These are phyloP conservation scores for Fraxinus ornus DNA, from an alignment of 305 asterid species.

Conservation along the genomic window DNA sequence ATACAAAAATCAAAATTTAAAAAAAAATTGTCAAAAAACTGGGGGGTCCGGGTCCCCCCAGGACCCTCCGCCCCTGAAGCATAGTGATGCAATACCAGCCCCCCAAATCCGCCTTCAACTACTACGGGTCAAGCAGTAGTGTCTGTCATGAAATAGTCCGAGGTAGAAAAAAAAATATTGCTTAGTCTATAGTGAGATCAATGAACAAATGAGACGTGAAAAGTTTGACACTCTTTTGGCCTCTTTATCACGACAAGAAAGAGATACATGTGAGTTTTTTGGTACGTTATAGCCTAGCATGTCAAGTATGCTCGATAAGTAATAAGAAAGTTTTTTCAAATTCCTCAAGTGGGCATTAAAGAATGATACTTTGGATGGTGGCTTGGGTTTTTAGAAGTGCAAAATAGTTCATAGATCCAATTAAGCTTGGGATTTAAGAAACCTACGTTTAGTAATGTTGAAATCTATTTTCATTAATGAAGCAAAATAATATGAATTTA, in stretches of 20 bases:
- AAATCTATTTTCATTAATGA: not conserved
- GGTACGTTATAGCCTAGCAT: not conserved
- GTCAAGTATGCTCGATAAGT: not conserved
- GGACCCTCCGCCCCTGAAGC: too few species aligned
- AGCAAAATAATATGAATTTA: not conserved
- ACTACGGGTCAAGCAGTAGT: not conserved
- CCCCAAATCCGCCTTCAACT: not conserved
- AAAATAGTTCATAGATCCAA: not conserved
- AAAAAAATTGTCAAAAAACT: too few species aligned
- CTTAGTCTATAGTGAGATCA: not conserved
- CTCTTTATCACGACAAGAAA: not conserved
- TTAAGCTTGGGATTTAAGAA: not conserved
- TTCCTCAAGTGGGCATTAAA: not conserved
- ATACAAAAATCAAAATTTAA: too few species aligned
- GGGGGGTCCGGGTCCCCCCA: too few species aligned
- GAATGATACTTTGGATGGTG: not conserved
- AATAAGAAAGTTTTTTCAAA: not conserved
- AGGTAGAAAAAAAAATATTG: not conserved
- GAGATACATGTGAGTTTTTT: not conserved
- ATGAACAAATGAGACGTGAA: not conserved
- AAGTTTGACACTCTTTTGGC: not conserved
- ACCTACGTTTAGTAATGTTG: not conserved
- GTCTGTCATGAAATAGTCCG: not conserved
- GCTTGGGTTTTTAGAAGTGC: not conserved
- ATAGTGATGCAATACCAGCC: not conserved